A percentile compares a stretch with the other conserved stretches of the same genome.
Evolutionary conservation across 176 grass and related monocot species (phyloP).

Genomic region (Zea mays): Zm-B73-REFERENCE-NAM-5.0 NC_050096.1:269471501-269472000

Average conservation of each 20-base stretch:
- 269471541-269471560: not conserved
- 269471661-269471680: slow-evolving; percentile 46
- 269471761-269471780: slow-evolving; percentile 70
- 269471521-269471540: not conserved
- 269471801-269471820: slow-evolving; percentile 1
- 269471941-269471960: not conserved
- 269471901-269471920: not conserved
- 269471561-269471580: not conserved
- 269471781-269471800: slow-evolving; percentile 14
- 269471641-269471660: slow-evolving; percentile 21
- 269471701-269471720: slow-evolving; percentile 74
- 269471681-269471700: slow-evolving; percentile 55
- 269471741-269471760: slow-evolving; percentile 97
- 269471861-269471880: not conserved
- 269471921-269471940: not conserved
- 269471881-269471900: not conserved
- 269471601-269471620: not conserved
- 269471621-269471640: not conserved
- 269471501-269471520: not conserved
- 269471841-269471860: not conserved
- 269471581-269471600: not conserved
- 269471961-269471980: not conserved
- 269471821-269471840: not conserved
- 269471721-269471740: slow-evolving; percentile 78
- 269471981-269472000: not conserved